phyloP scores from a whole-genome alignment of 2,329 filamentous ascomycete genomes.

The Colletotrichum sp. region DNA sequence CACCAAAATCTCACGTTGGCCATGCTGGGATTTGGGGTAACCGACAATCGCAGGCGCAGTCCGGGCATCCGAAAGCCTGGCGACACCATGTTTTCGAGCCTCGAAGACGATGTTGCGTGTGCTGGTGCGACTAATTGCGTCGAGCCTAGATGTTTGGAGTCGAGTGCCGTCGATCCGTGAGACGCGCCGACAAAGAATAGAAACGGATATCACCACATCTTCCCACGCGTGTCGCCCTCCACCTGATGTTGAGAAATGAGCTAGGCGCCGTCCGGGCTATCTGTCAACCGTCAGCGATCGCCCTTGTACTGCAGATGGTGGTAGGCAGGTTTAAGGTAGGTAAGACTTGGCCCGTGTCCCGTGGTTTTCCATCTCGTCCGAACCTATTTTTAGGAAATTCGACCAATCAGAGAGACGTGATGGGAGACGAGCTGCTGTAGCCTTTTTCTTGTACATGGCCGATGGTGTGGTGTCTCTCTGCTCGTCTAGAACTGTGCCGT shows the following conservation, averaged over 20 bases:
- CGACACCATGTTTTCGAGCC: neutral
- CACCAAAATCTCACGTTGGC: slow-evolving; percentile 21
- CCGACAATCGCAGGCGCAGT: neutral
- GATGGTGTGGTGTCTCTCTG: neutral
- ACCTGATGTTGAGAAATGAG: neutral
- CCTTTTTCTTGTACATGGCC: neutral
- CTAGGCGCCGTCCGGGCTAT: neutral
- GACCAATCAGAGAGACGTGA: neutral
- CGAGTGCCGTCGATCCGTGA: neutral
- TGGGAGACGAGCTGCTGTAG: neutral
- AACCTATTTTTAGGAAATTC: neutral
- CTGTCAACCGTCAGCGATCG: neutral
- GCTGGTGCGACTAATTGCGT: neutral
- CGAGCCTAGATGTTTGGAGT: neutral
- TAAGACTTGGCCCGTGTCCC: slow-evolving; percentile 1
- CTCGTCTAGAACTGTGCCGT: neutral
- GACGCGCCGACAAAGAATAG: neutral
- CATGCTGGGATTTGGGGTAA: neutral
- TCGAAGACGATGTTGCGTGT: neutral
- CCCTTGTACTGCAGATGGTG: neutral
- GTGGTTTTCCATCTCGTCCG: neutral
- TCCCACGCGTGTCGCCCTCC: neutral
- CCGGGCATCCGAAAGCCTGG: neutral
- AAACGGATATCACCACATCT: neutral
- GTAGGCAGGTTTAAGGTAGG: neutral